Conservation (phyloP, 768 basidiomycete species). For the Hemileccinum impolitum region DNA sequence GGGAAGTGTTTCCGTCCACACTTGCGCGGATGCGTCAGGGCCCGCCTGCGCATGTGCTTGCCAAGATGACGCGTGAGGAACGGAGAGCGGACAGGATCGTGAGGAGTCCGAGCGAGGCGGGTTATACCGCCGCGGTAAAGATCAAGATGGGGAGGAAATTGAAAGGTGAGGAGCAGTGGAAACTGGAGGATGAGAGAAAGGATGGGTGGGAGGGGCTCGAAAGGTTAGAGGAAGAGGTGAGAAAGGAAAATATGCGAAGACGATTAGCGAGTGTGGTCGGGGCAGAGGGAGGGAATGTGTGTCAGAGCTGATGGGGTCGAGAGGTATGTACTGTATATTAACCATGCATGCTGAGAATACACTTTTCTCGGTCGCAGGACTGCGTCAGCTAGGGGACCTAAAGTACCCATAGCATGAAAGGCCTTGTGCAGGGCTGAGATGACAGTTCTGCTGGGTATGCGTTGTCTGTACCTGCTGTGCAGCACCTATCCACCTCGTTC, state of each 20-base stretch:
- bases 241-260: slow-evolving; percentile 29
- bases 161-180: slow-evolving; percentile 33
- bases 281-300: not conserved
- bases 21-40: slow-evolving; percentile 46
- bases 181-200: slow-evolving; percentile 30
- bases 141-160: slow-evolving; percentile 50
- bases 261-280: not conserved
- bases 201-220: slow-evolving; percentile 28
- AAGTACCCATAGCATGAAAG: no score
- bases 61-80: slow-evolving; percentile 47
- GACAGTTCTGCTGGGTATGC: no score
- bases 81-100: slow-evolving; percentile 49
- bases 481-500: no score
- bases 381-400: no score
- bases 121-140: slow-evolving; percentile 70
- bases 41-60: slow-evolving; percentile 61
- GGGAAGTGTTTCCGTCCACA: slow-evolving; percentile 54
- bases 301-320: not conserved
- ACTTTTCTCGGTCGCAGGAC: no score
- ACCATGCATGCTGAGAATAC: no score
- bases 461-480: no score
- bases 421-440: no score
- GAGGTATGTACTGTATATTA: slow-evolving; percentile 4
- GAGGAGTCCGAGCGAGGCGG: slow-evolving; percentile 56
- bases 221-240: slow-evolving; percentile 23